phyloP scores from a whole-genome alignment of 2,329 filamentous ascomycete species.

The Trichoderma aggressivum region DNA sequence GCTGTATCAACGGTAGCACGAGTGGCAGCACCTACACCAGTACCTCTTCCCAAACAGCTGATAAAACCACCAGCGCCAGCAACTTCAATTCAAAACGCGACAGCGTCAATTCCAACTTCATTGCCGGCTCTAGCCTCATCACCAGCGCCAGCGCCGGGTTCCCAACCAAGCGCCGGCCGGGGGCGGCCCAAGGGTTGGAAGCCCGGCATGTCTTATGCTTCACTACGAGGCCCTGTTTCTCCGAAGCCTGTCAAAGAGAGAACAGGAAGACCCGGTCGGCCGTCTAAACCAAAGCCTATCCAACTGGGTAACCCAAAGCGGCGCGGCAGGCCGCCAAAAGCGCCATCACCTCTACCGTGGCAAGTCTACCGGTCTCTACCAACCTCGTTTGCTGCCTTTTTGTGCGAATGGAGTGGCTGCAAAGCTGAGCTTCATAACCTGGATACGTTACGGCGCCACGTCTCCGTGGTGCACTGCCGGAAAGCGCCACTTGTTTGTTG shows the following conservation, averaged over 20 bases:
- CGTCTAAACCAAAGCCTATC: conserved; percentile 29
- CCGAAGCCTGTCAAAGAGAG: conserved; percentile 20
- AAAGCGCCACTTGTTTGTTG: conserved; percentile 23
- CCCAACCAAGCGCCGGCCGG: conserved; percentile 18
- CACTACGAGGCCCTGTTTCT: conserved; percentile 20
- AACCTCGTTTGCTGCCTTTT: conserved; percentile 49
- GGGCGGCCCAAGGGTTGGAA: conserved; percentile 50
- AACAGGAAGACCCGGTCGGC: conserved; percentile 25
- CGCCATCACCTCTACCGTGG: conserved; percentile 37
- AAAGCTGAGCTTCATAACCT: conserved; percentile 61
- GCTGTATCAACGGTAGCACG: background rate
- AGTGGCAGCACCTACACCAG: background rate
- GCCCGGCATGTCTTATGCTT: conserved; percentile 31
- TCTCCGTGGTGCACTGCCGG: conserved; percentile 48
- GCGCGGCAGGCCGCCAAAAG: conserved; percentile 42
- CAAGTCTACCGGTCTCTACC: conserved; percentile 41
- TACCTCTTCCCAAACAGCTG: background rate
- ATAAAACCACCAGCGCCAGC: background rate
- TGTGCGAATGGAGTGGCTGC: conserved; percentile 59
- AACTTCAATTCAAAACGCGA: background rate
- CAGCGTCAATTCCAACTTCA: background rate
- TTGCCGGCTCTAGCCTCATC: background rate
- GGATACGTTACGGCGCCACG: conserved; percentile 54
- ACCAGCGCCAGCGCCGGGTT: background rate
- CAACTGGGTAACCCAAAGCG: conserved; percentile 33